Conservation (phyloP, 768 basidiomycete species). For the Russula emetica region DNA sequence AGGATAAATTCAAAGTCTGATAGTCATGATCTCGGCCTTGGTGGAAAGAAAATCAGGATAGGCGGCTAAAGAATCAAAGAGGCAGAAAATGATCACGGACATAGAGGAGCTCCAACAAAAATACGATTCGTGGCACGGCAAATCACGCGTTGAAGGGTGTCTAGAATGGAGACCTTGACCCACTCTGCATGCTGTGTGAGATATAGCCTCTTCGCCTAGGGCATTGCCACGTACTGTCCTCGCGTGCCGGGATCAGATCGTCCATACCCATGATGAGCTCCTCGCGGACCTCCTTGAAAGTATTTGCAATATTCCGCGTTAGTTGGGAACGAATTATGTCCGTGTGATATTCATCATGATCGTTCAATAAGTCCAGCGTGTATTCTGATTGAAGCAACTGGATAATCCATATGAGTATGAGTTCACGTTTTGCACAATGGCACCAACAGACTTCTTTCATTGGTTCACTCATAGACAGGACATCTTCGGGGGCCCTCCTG, state of each 20-base stretch:
- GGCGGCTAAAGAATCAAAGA: neutral
- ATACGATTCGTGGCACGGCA: neutral
- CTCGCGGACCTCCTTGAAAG: neutral
- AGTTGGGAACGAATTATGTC: conserved; percentile 1
- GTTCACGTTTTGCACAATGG: neutral
- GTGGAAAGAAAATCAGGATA: neutral
- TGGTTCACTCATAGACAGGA: neutral
- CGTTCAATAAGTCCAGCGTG: neutral
- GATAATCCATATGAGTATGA: neutral
- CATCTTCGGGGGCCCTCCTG: neutral
- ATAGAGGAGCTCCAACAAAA: conserved; percentile 42
- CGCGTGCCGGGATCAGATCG: neutral
- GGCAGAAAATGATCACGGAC: conserved; percentile 22
- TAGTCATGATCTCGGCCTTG: conserved; percentile 44
- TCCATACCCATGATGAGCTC: neutral
- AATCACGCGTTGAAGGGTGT: conserved; percentile 23
- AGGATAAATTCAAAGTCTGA: conserved; percentile 24
- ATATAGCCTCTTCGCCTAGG: neutral
- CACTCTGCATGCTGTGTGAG: conserved; percentile 34
- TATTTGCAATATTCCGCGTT: neutral
- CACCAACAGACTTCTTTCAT: neutral
- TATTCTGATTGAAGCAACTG: neutral
- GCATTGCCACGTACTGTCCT: neutral
- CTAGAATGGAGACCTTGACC: conserved; percentile 32
- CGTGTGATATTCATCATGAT: neutral